Percentiles rank a stretch among this genome's conserved stretches.
phyloP scores from a whole-genome alignment of 2,329 filamentous ascomycete genomes.

The Colletotrichum eremochloae region DNA sequence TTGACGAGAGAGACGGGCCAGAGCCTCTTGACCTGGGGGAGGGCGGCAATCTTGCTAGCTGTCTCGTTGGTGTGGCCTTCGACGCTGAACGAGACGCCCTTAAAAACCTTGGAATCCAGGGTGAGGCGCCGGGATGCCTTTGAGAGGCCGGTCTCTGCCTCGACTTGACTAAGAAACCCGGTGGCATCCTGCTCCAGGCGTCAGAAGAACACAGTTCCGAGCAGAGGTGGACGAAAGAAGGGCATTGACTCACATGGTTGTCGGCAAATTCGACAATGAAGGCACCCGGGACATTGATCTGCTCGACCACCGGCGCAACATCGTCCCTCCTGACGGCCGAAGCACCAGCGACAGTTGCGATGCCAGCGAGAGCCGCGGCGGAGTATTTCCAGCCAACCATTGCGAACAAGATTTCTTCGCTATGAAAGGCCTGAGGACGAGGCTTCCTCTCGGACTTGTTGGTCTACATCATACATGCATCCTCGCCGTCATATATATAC shows the following conservation, averaged over 20 bases:
- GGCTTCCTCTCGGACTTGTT: neutral
- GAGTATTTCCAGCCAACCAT: constrained; percentile 31
- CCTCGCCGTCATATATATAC: constrained; percentile 5
- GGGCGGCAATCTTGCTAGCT: constrained; percentile 54
- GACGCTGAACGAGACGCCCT: constrained; percentile 66
- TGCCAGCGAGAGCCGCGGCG: constrained; percentile 24
- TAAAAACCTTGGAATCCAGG: constrained; percentile 49
- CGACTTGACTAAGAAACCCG: constrained; percentile 37
- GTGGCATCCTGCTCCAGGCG: constrained; percentile 12
- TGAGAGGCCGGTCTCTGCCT: constrained; percentile 29
- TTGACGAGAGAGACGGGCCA: constrained; percentile 64
- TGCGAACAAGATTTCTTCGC: neutral
- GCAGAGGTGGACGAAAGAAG: neutral
- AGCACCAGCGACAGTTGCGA: constrained; percentile 4
- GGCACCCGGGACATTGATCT: constrained; percentile 57
- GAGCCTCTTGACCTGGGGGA: constrained; percentile 62
- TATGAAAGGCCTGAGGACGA: neutral
- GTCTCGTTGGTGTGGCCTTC: constrained; percentile 59
- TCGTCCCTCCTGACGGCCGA: constrained; percentile 8
- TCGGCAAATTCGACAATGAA: constrained; percentile 68
- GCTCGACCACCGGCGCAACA: constrained; percentile 34
- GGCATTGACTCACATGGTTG: constrained; percentile 54
- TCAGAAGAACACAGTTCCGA: neutral
- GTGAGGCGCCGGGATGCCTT: constrained; percentile 42
- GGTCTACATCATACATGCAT: neutral